Conservation (phyloP, 139 green algal genomes). For the Chlorella sp. region DNA sequence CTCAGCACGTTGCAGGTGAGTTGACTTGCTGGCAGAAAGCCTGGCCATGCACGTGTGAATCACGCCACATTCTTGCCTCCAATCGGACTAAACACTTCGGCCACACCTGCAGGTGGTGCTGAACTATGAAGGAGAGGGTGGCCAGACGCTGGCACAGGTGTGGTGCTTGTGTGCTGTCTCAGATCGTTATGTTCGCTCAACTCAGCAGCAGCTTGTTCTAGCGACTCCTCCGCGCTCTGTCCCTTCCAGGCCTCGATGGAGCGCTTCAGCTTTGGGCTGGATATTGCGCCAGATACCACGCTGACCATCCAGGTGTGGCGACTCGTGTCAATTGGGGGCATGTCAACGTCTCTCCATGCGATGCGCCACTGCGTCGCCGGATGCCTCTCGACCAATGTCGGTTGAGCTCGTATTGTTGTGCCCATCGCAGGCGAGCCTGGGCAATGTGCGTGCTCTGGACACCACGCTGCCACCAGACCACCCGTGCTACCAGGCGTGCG, state of each 20-base stretch:
- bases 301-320: constrained; percentile 41
- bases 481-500: constrained; percentile 55
- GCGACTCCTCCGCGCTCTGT: background rate
- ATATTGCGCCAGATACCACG: constrained; percentile 40
- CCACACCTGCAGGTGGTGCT: constrained; percentile 58
- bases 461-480: constrained; percentile 50
- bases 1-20: no score
- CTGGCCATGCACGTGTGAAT: no score
- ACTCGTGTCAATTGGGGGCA: no score
- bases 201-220: background rate
- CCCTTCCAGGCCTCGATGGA: constrained; percentile 49
- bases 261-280: constrained; percentile 54
- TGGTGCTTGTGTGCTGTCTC: background rate
- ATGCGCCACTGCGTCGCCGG: no score
- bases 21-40: no score
- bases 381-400: no score
- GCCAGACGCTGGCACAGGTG: constrained; percentile 47
- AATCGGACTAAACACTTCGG: no score
- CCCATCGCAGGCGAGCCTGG: constrained; percentile 62
- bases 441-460: constrained; percentile 72
- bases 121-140: constrained; percentile 59
- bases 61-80: no score
- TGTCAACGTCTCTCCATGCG: no score
- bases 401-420: no score
- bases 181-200: background rate